These are phyloP conservation scores for Eutrema heterophyllum DNA, from an alignment of 345 rosid genomes.

Conservation along the genomic window DNA sequence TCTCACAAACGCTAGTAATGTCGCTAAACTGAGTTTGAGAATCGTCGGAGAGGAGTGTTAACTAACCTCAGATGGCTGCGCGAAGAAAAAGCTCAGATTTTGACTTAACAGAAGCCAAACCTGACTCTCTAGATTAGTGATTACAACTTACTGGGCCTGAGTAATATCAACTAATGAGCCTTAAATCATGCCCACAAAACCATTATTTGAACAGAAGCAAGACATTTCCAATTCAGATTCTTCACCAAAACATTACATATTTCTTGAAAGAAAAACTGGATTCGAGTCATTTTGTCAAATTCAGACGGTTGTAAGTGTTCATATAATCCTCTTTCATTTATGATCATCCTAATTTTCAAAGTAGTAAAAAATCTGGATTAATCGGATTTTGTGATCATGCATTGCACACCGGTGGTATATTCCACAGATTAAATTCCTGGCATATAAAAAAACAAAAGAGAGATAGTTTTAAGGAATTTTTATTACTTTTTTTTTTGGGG, in stretches of 20 bases:
- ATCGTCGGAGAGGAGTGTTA: not conserved
- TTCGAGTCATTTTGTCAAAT: not conserved
- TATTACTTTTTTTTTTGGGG: conserved; percentile 34
- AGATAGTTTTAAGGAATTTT: not conserved
- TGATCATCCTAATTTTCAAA: not conserved
- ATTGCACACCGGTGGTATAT: not conserved
- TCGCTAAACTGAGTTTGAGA: not conserved
- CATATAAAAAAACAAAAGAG: not conserved
- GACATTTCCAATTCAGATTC: no score
- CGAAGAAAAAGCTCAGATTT: no score
- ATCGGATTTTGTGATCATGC: not conserved
- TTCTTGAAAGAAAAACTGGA: not conserved
- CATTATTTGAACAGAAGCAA: no score
- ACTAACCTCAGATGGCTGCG: no score
- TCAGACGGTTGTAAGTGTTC: no score
- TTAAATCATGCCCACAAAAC: no score
- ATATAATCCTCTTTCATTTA: not conserved
- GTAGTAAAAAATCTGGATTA: not conserved
- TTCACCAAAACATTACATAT: no score
- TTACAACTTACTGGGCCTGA: not conserved
- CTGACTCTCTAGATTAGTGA: not conserved
- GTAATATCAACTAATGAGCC: not conserved
- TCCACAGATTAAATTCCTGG: not conserved
- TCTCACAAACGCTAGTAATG: not conserved
- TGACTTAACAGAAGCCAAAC: no score